These are phyloP conservation scores for Stipa capillata DNA, from an alignment of 176 grass and related monocot genomes.

Conservation along the genomic window DNA sequence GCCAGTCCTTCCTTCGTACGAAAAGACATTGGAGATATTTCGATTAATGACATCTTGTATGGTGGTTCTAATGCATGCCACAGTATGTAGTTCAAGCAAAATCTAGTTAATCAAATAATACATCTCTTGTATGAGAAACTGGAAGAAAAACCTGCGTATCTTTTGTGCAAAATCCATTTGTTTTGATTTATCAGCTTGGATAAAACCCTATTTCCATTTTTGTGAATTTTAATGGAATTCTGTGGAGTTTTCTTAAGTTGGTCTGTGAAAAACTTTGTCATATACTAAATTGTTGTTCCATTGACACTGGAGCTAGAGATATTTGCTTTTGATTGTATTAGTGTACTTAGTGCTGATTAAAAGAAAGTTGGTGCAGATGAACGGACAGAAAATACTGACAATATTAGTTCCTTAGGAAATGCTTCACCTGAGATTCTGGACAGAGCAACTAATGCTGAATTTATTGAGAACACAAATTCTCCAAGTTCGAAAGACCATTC, in stretches of 20 bases:
- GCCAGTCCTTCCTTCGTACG: conserved; percentile 64
- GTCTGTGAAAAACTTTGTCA: conserved; percentile 5
- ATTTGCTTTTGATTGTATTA: conserved; percentile 10
- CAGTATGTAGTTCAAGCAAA: conserved; percentile 77
- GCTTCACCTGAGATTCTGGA: conserved; percentile 37
- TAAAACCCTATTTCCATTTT: conserved; percentile 1
- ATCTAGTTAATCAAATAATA: conserved; percentile 25
- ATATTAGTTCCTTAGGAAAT: conserved; percentile 45
- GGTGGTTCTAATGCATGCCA: conserved; percentile 63
- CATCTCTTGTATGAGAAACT: conserved; percentile 28
- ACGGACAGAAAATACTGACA: conserved; percentile 25
- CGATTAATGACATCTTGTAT: conserved; percentile 85
- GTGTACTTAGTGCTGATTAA: conserved; percentile 48
- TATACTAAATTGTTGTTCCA: conserved; percentile 4
- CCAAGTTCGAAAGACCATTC: conserved; percentile 22
- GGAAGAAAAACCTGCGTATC: conserved; percentile 14
- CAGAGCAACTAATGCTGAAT: conserved; percentile 32
- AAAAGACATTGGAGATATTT: conserved; percentile 88
- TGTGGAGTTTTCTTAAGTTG: conserved; percentile 7
- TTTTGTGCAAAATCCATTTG: conserved; percentile 6
- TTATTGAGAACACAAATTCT: conserved; percentile 32
- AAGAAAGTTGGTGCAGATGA: conserved; percentile 85
- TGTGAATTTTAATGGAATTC: background rate
- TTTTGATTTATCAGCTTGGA: conserved; percentile 27
- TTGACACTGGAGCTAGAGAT: conserved; percentile 3